These are phyloP conservation scores for Suhomyces tanzawaensis DNA, from an alignment of 805 yeast species.

Conservation along the genomic window DNA sequence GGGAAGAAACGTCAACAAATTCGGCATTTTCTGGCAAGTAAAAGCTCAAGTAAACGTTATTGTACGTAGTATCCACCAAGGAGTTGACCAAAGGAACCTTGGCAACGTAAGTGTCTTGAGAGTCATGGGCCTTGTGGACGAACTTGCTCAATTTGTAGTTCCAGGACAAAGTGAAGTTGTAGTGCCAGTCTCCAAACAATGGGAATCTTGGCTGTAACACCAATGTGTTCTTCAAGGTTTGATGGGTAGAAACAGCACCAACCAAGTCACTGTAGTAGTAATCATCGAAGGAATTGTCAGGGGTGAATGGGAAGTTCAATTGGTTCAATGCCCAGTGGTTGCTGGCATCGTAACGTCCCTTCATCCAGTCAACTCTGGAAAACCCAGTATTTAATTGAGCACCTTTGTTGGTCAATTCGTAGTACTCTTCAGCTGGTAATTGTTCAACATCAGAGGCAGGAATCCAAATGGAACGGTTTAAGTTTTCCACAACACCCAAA, in stretches of 20 bases:
- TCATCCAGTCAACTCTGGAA: conserved; percentile 76
- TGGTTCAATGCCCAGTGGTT: conserved; percentile 60
- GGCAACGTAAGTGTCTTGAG: conserved; percentile 52
- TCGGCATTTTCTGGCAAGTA: conserved; percentile 87
- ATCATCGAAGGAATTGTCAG: conserved; percentile 39
- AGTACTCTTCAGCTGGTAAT: conserved; percentile 78
- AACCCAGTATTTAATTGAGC: conserved; percentile 70
- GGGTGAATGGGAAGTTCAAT: conserved; percentile 55
- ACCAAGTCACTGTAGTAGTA: conserved; percentile 84
- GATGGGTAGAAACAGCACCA: conserved; percentile 86
- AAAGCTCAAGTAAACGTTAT: conserved; percentile 54
- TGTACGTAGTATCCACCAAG: conserved; percentile 67
- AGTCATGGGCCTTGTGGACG: conserved; percentile 40
- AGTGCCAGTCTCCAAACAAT: conserved; percentile 94
- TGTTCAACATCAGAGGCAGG: conserved; percentile 75
- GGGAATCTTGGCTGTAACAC: conserved; percentile 86
- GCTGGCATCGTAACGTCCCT: conserved; percentile 46
- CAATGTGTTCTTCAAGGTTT: conserved; percentile 42
- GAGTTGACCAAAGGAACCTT: conserved; percentile 74
- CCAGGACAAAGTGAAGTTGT: conserved; percentile 97
- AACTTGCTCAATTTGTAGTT: conserved; percentile 54
- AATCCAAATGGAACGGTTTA: conserved; percentile 80
- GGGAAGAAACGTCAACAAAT: conserved; percentile 53
- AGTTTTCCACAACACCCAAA: conserved; percentile 53
- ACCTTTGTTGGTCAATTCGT: conserved; percentile 74